Evolutionary conservation across 768 basidiomycete genomes (phyloP).

Genomic region (Sarcomyxa edulis): DNA sequence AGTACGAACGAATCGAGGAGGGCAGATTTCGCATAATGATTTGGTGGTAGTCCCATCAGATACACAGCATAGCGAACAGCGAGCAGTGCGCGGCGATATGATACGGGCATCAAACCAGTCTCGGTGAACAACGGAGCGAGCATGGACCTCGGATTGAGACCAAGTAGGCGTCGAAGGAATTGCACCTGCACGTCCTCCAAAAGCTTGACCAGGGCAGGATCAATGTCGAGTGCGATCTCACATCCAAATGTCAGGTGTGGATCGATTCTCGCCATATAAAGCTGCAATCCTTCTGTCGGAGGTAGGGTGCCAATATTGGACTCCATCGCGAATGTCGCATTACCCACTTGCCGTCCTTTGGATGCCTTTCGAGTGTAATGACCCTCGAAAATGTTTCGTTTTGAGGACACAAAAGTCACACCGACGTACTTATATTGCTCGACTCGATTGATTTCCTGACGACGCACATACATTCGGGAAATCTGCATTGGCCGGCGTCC

Average conservation of each 20-base stretch:
- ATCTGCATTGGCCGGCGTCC: slow-evolving; percentile 9
- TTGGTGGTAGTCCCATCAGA: slow-evolving; percentile 6
- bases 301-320: slow-evolving; percentile 11
- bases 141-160: slow-evolving; percentile 10
- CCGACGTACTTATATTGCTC: too few species aligned
- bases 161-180: slow-evolving; percentile 17
- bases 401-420: too few species aligned
- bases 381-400: too few species aligned
- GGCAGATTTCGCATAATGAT: slow-evolving; percentile 2
- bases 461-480: too few species aligned
- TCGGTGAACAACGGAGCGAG: slow-evolving; percentile 16
- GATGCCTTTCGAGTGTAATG: too few species aligned
- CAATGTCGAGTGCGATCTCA: slow-evolving; percentile 13
- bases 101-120: slow-evolving; percentile 18
- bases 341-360: slow-evolving; percentile 11
- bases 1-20: slow-evolving; percentile 1
- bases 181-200: slow-evolving; percentile 13
- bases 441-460: too few species aligned
- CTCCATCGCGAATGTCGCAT: slow-evolving; percentile 12
- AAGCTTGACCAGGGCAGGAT: slow-evolving; percentile 2
- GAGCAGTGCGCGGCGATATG: slow-evolving; percentile 11
- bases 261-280: slow-evolving; percentile 17
- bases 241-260: slow-evolving; percentile 18
- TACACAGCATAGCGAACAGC: slow-evolving; percentile 16
- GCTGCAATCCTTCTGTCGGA: slow-evolving; percentile 9